These are phyloP conservation scores for Beauveria scarabaeidicola DNA, from an alignment of 2,329 filamentous ascomycete species.

Conservation along the genomic window DNA sequence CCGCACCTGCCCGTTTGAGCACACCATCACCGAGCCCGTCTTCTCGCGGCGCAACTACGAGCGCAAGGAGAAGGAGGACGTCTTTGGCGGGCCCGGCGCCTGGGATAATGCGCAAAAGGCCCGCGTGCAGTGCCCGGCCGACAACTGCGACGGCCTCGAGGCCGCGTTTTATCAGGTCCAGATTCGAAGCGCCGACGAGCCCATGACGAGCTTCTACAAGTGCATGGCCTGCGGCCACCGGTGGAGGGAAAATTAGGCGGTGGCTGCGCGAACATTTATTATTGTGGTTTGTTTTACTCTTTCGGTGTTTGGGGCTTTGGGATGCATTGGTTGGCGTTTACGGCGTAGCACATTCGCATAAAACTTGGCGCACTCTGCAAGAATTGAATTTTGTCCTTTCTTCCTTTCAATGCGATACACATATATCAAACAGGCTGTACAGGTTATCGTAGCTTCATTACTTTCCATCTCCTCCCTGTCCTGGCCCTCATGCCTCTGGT, in stretches of 20 bases:
- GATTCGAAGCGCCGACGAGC: constrained; percentile 96
- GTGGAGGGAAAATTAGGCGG: constrained; percentile 55
- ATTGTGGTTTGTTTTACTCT: constrained; percentile 1
- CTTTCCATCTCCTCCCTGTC: neutral
- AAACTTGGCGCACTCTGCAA: neutral
- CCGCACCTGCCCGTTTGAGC: constrained; percentile 89
- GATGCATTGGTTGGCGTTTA: neutral
- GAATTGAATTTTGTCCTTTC: neutral
- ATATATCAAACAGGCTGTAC: neutral
- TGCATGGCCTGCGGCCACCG: constrained; percentile 59
- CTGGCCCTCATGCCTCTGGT: neutral
- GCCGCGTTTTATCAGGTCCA: constrained; percentile 96
- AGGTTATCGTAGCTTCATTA: neutral
- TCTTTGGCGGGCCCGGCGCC: constrained; percentile 78
- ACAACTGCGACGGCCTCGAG: constrained; percentile 70
- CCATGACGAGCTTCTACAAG: constrained; percentile 95
- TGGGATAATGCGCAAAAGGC: constrained; percentile 91
- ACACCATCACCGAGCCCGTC: constrained; percentile 68
- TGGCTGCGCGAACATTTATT: neutral
- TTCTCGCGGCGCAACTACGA: constrained; percentile 78
- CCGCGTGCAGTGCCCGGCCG: constrained; percentile 70
- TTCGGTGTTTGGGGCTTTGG: neutral
- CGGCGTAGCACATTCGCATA: neutral
- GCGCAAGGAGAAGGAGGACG: constrained; percentile 79
- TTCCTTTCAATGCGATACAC: neutral